Evolutionary conservation across 495 filamentous ascomycete species (phyloP).

Genomic region (Penicillium flavigenum): DNA sequence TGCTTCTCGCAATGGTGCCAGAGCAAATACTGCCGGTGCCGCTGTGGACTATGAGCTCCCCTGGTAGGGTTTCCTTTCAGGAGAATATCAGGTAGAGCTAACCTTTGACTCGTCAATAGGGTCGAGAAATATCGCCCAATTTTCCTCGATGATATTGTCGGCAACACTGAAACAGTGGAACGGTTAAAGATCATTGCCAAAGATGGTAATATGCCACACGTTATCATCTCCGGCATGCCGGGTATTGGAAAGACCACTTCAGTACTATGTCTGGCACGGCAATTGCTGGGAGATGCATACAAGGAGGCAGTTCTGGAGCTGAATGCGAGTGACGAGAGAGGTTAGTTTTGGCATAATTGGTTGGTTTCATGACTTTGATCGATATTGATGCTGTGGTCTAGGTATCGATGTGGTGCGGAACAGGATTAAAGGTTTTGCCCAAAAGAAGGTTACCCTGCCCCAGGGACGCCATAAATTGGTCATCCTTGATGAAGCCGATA

Average conservation of each 20-base stretch:
- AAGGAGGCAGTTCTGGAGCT: slow-evolving; percentile 97
- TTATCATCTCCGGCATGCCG: slow-evolving; percentile 99
- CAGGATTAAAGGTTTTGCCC: slow-evolving; percentile 96
- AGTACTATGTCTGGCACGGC: slow-evolving; percentile 87
- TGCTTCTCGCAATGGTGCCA: slow-evolving; percentile 65
- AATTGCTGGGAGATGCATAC: slow-evolving; percentile 89
- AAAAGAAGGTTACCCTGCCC: slow-evolving; percentile 98
- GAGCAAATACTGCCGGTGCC: slow-evolving; percentile 59
- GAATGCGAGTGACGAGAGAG: slow-evolving; percentile 95
- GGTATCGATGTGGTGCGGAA: slow-evolving; percentile 98
- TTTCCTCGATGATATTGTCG: slow-evolving; percentile 94
- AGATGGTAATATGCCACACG: slow-evolving; percentile 98
- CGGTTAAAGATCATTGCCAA: slow-evolving; percentile 97
- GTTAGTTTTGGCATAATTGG: slow-evolving; percentile 32
- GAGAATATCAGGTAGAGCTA: slow-evolving; percentile 15
- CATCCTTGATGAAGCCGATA: slow-evolving; percentile 96
- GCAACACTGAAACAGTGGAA: slow-evolving; percentile 96
- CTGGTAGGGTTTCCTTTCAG: slow-evolving; percentile 58
- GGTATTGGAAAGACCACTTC: slow-evolving; percentile 99
- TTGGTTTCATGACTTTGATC: background rate
- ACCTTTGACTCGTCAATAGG: slow-evolving; percentile 50
- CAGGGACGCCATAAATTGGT: slow-evolving; percentile 90
- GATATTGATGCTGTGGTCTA: slow-evolving; percentile 30
- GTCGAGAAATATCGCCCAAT: slow-evolving; percentile 97
- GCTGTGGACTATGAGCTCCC: slow-evolving; percentile 80